Evolutionary conservation across 305 asterid genomes (phyloP), one percentile per base, ranked within the genome.

Genomic region (Plantago lanceolata): DNA sequence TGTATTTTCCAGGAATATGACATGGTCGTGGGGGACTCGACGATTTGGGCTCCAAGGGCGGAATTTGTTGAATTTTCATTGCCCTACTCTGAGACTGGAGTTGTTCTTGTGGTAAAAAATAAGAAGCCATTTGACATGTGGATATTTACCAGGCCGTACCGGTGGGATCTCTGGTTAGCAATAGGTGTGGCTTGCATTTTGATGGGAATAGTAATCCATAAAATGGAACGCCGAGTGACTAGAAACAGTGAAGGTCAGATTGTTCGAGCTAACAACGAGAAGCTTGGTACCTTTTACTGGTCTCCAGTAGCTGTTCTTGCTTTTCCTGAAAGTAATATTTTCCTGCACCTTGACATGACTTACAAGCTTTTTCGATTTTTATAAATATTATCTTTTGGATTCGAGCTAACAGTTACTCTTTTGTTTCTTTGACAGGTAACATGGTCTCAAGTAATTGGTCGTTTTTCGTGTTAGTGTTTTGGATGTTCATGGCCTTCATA

Each of bases 131-230:
- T n/a, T n/a, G n/a, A n/a, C n/a, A n/a, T 82, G 77, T 80, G 92
- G 92, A 71, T 76, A 7, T 84, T 84, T 44, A 65, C 72, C 26
- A 69, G 59, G 72, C 94, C 89, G 1, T 70, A 83, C 66, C 71
- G 80, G 17, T 79, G 89, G 89, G 89, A 81, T 74, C 94, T 85
- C 17, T 85, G 89, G 94, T 31, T 85, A 16, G 71, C 83, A 8
- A 79, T 85, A 12, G 5, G 71, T 8, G 57, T 57, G 6, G 59
- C 85, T 47, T 69, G 87, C 67, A 57, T 83, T 62, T 37, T 77
- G 35, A 72, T 81, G 54, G 87, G 89, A 68, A 18, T 69, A 4
- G 74, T 73, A 20, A 57, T 83, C 57, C 66, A 45, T 21, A 60
- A 72, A 33, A 63, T 83, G 71, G 89, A 85, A 69, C 68, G 35